Percentiles rank a stretch among this genome's conserved stretches.
phyloP scores from a whole-genome alignment of 345 rosid genomes.

The Sonneratia alba region DNA sequence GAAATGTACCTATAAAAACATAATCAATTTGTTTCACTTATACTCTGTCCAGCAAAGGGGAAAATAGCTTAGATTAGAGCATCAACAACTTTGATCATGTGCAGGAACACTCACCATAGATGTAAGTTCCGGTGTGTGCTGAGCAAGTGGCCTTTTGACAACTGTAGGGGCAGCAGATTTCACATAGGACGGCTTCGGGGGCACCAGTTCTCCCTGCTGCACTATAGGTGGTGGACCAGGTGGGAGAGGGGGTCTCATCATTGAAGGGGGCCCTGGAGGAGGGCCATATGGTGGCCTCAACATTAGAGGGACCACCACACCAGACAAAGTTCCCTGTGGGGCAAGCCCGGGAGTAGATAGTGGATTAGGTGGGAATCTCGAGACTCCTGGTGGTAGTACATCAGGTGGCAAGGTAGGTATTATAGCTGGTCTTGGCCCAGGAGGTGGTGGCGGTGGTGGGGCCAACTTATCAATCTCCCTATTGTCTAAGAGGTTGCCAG shows the following conservation, averaged over 20 bases:
- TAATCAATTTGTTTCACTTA: neutral
- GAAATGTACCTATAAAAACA: neutral
- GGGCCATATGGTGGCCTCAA: slow-evolving; percentile 86
- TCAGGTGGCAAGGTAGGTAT: slow-evolving; percentile 42
- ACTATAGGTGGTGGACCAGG: slow-evolving; percentile 82
- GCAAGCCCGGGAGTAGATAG: slow-evolving; percentile 41
- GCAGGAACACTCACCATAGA: slow-evolving; percentile 57
- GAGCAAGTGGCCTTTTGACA: slow-evolving; percentile 95
- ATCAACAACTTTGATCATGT: neutral
- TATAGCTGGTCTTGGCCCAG: slow-evolving; percentile 36
- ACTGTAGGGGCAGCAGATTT: slow-evolving; percentile 99
- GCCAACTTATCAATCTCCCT: slow-evolving; percentile 43
- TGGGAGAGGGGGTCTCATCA: slow-evolving; percentile 97
- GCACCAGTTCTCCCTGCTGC: slow-evolving; percentile 41
- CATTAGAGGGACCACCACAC: slow-evolving; percentile 55
- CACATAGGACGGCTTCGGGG: slow-evolving; percentile 84
- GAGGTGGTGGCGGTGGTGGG: slow-evolving; percentile 84
- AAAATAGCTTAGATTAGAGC: neutral
- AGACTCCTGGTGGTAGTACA: slow-evolving; percentile 60
- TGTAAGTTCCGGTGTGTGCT: slow-evolving; percentile 92
- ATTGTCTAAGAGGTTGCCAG: slow-evolving; percentile 26
- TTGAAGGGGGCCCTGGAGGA: slow-evolving; percentile 75
- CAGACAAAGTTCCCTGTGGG: slow-evolving; percentile 45
- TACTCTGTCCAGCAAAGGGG: neutral
- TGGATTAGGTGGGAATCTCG: slow-evolving; percentile 51